Evolutionary conservation across 805 yeast genomes (phyloP).

Genomic region (Debaryomyces prosopidis): DNA sequence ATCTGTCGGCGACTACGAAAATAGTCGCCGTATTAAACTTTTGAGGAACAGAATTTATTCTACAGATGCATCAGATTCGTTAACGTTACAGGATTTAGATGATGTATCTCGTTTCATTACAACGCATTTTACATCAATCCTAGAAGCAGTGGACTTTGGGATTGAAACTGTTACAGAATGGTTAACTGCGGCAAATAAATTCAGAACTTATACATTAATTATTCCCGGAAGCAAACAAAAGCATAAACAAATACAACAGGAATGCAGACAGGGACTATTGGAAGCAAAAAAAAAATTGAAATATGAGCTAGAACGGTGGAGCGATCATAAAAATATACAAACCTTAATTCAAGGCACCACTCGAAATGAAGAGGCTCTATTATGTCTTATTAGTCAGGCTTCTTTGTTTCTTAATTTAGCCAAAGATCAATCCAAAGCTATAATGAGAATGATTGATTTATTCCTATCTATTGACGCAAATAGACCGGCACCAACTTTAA

Average conservation of each 20-base stretch:
- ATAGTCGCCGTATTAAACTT: conserved; percentile 16
- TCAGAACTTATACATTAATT: conserved; percentile 17
- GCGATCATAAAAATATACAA: conserved; percentile 6
- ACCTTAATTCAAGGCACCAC: conserved; percentile 4
- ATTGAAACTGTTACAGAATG: conserved; percentile 20
- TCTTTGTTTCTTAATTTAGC: conserved; percentile 20
- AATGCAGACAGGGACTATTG: conserved; percentile 13
- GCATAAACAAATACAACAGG: conserved; percentile 14
- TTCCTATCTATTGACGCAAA: conserved; percentile 20
- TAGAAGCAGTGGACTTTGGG: conserved; percentile 16
- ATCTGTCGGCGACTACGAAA: conserved; percentile 30
- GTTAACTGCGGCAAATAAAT: conserved; percentile 30
- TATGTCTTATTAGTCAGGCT: conserved; percentile 25
- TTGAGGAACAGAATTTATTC: conserved; percentile 17
- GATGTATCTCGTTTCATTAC: conserved; percentile 20
- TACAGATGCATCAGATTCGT: conserved; percentile 9
- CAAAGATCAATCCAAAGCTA: conserved; percentile 14
- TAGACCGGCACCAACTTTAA: conserved; percentile 19
- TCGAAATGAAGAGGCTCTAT: conserved; percentile 23
- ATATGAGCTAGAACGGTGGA: conserved; percentile 8
- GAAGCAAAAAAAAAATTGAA: conserved; percentile 11
- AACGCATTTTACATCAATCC: conserved; percentile 14
- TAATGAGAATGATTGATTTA: conserved; percentile 16
- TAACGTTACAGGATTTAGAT: conserved; percentile 24
- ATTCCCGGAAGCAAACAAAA: conserved; percentile 10